Conservation (phyloP, 495 filamentous ascomycete species). For the Tuber indicum region DNA sequence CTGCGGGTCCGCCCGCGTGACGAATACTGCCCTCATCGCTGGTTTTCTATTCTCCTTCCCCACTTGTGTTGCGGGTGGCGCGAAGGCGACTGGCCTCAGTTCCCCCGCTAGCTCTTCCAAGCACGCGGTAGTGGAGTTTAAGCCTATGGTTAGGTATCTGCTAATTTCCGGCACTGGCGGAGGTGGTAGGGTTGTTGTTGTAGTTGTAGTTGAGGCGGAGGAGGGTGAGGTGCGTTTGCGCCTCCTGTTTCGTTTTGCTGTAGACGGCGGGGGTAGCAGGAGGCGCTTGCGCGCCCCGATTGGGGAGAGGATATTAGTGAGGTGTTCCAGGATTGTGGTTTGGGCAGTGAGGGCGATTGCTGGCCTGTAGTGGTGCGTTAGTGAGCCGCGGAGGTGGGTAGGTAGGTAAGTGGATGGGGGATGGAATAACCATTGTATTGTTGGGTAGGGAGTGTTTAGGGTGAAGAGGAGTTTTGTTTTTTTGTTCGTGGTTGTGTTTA, state of each 20-base stretch:
- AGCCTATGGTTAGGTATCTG: conserved; percentile 46
- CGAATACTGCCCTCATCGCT: conserved; percentile 44
- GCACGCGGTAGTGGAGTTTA: conserved; percentile 47
- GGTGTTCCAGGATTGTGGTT: neutral
- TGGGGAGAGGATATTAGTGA: neutral
- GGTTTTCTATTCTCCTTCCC: conserved; percentile 7
- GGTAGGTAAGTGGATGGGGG: neutral
- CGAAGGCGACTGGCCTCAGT: conserved; percentile 8
- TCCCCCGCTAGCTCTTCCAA: conserved; percentile 41
- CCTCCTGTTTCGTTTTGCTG: conserved; percentile 24
- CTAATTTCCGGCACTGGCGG: conserved; percentile 32
- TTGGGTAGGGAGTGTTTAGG: neutral
- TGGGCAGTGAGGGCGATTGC: neutral
- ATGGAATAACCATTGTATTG: conserved; percentile 2
- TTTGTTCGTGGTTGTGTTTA: neutral
- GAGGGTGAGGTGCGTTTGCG: conserved; percentile 20
- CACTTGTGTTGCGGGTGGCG: neutral
- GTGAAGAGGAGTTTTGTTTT: conserved; percentile 1
- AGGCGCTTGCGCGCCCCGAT: neutral
- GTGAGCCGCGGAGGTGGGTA: neutral
- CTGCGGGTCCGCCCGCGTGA: conserved; percentile 41
- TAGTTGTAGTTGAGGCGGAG: conserved; percentile 7
- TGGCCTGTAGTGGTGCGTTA: neutral
- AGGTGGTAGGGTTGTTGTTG: conserved; percentile 19
- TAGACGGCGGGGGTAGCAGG: neutral